phyloP scores from a whole-genome alignment of 352 stramenopile species.

The Phytophthora pistaciae region DNA sequence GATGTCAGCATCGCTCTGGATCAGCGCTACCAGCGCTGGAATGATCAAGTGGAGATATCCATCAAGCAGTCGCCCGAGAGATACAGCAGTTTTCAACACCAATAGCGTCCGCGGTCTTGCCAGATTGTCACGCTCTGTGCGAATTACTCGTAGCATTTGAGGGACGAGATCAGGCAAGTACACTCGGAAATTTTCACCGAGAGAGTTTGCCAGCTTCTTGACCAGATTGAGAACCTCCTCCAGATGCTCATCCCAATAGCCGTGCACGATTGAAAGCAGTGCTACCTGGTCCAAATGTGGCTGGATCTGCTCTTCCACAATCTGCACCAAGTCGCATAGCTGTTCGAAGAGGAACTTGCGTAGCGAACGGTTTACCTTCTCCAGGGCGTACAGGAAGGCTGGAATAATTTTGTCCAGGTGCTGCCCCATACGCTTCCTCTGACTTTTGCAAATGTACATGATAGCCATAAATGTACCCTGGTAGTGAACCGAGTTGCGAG shows the following conservation, averaged over 20 bases:
- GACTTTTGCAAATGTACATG: slow-evolving; percentile 99
- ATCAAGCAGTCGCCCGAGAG: slow-evolving; percentile 77
- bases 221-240: slow-evolving; percentile 98
- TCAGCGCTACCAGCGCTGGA: slow-evolving; percentile 81
- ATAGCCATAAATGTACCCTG: slow-evolving; percentile 98
- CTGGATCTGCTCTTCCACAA: slow-evolving; percentile 97
- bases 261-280: slow-evolving; percentile 84
- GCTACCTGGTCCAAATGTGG: slow-evolving; percentile 87
- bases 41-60: slow-evolving; percentile 90
- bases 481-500: slow-evolving; percentile 97
- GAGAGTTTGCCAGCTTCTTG: slow-evolving; percentile 91
- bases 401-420: slow-evolving; percentile 98
- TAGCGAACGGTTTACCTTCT: slow-evolving; percentile 85
- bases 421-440: slow-evolving; percentile 94
- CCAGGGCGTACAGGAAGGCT: slow-evolving; percentile 96
- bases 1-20: slow-evolving; percentile 85
- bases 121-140: slow-evolving; percentile 75
- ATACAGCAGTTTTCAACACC: slow-evolving; percentile 84
- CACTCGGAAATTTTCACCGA: slow-evolving; percentile 89
- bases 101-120: slow-evolving; percentile 78
- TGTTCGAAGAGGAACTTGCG: slow-evolving; percentile 98
- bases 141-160: slow-evolving; percentile 89
- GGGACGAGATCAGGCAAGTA: slow-evolving; percentile 91
- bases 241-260: slow-evolving; percentile 94
- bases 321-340: slow-evolving; percentile 95